Evolutionary conservation across 306 rosid genomes (phyloP).

Genomic region (Nissolia schottii): DNA sequence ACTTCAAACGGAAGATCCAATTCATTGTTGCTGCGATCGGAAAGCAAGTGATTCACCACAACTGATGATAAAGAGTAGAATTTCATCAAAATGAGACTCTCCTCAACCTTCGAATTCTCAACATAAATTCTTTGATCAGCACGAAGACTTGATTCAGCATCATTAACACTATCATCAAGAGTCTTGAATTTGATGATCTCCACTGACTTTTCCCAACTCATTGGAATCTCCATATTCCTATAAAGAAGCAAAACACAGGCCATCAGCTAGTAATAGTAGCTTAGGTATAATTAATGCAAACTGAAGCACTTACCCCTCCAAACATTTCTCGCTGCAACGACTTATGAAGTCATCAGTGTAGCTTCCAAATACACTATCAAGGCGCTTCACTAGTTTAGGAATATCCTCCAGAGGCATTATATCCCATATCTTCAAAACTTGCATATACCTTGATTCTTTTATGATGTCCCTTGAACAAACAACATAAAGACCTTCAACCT

Average conservation of each 20-base stretch:
- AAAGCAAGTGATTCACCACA: constrained; percentile 55
- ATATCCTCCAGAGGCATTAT: constrained; percentile 48
- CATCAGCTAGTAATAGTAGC: neutral
- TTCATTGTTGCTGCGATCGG: constrained; percentile 48
- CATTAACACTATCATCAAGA: constrained; percentile 17
- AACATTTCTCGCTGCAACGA: constrained; percentile 47
- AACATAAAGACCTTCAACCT: constrained; percentile 51
- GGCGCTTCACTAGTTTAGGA: constrained; percentile 54
- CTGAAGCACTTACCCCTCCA: constrained; percentile 45
- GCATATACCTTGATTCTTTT: constrained; percentile 38
- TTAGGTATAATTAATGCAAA: neutral
- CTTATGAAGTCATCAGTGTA: constrained; percentile 49
- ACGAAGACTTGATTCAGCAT: constrained; percentile 18
- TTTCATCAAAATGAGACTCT: constrained; percentile 75
- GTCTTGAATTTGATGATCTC: constrained; percentile 43
- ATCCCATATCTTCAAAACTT: constrained; percentile 77
- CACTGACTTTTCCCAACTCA: constrained; percentile 39
- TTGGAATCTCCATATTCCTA: constrained; percentile 55
- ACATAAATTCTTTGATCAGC: constrained; percentile 56
- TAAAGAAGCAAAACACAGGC: neutral
- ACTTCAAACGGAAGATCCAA: constrained; percentile 75
- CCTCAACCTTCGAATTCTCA: constrained; percentile 77
- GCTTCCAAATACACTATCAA: constrained; percentile 49
- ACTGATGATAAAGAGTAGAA: constrained; percentile 57
- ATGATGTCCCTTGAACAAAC: constrained; percentile 53